Evolutionary conservation across 2,329 filamentous ascomycete genomes (phyloP).

Genomic region (Macroventuria anomochaeta): DNA sequence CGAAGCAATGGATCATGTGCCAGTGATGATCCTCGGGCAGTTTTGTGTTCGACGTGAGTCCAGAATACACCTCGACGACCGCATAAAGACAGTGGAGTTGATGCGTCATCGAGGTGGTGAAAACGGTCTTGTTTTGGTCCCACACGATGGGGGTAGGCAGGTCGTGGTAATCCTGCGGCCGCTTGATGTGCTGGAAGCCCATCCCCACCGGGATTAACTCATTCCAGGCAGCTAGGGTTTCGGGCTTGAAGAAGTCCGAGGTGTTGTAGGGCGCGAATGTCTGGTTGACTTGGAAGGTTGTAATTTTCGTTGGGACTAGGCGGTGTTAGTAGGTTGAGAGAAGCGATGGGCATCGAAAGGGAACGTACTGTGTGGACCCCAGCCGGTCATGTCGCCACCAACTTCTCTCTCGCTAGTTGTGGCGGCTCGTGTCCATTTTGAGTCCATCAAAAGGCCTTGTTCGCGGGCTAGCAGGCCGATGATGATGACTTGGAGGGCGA

Average conservation of each 20-base stretch:
- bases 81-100: constrained; percentile 46
- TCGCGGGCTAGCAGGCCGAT: constrained; percentile 40
- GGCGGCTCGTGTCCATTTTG: constrained; percentile 24
- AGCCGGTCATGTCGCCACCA: constrained; percentile 44
- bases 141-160: constrained; percentile 44
- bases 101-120: constrained; percentile 46
- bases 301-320: constrained; percentile 42
- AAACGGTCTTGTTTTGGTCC: constrained; percentile 41
- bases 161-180: constrained; percentile 40
- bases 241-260: constrained; percentile 45
- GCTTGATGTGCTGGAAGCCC: constrained; percentile 42
- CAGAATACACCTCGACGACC: constrained; percentile 41
- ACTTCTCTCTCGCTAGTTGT: constrained; percentile 39
- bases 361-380: constrained; percentile 42
- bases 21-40: constrained; percentile 46
- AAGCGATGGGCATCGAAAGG: too few relatives aligned
- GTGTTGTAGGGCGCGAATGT: constrained; percentile 46
- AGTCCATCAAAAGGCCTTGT: constrained; percentile 35
- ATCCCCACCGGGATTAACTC: constrained; percentile 40
- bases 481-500: constrained; percentile 40
- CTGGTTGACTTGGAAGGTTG: constrained; percentile 44
- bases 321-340: background rate
- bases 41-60: constrained; percentile 31
- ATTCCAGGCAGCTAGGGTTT: constrained; percentile 43
- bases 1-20: constrained; percentile 49